Percentiles rank a stretch among this genome's conserved stretches.
phyloP scores from a whole-genome alignment of 345 rosid genomes.

The Schrenkiella parvula region DNA sequence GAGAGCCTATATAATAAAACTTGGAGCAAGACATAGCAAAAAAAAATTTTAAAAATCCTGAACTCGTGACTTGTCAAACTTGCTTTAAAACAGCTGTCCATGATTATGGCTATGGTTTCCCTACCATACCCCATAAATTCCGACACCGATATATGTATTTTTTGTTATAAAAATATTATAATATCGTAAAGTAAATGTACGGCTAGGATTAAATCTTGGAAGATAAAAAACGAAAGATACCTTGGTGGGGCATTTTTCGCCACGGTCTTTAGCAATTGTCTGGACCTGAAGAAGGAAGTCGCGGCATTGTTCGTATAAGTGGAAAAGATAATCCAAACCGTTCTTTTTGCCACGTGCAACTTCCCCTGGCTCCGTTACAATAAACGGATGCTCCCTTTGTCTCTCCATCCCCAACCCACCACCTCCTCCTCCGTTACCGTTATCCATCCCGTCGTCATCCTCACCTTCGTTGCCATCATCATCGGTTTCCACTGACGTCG shows the following conservation, averaged over 20 bases:
- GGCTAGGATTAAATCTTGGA: constrained; percentile 12
- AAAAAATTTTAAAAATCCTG: background rate
- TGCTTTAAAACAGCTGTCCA: constrained; percentile 43
- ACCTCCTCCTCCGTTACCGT: constrained; percentile 43
- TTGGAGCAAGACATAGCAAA: constrained; percentile 21
- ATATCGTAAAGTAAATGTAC: background rate
- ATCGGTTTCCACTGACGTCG: constrained; percentile 33
- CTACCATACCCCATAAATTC: constrained; percentile 25
- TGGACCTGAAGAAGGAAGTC: constrained; percentile 94
- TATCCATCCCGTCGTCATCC: constrained; percentile 42
- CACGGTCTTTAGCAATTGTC: constrained; percentile 84
- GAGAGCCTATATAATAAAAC: constrained; percentile 10
- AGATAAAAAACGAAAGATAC: constrained; percentile 35
- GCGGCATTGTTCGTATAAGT: constrained; percentile 94
- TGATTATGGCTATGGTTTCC: constrained; percentile 13
- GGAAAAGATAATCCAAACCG: constrained; percentile 98
- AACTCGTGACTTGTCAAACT: constrained; percentile 38
- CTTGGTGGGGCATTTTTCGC: constrained; percentile 98
- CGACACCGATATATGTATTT: constrained; percentile 4
- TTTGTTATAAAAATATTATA: too few relatives aligned
- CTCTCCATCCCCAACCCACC: constrained; percentile 55
- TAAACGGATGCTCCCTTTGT: constrained; percentile 97
- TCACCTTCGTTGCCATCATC: constrained; percentile 36
- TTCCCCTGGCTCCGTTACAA: constrained; percentile 99
- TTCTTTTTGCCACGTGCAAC: constrained; percentile 99